Conservation (phyloP, 768 basidiomycete genomes). For the Leucocoprinus sp. region DNA sequence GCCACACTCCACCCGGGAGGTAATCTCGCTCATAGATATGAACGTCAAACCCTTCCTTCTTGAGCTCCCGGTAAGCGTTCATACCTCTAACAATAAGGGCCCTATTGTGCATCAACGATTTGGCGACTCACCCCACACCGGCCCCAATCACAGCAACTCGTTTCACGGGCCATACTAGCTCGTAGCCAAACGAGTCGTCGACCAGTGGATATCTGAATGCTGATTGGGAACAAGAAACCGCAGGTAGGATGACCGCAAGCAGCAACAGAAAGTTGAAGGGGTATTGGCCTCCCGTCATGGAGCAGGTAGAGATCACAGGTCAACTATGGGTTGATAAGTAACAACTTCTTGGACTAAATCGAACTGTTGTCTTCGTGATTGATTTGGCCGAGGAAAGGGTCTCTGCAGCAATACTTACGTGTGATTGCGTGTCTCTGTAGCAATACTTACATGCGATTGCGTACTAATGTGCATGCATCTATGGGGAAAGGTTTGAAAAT, state of each 20-base stretch:
- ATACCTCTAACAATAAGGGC: slow-evolving; percentile 21
- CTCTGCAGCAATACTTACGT: too few relatives aligned
- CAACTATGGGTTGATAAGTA: too few relatives aligned
- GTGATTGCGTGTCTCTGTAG: too few relatives aligned
- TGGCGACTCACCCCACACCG: neutral
- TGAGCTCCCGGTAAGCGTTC: slow-evolving; percentile 27
- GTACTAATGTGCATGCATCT: too few relatives aligned
- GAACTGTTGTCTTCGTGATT: too few relatives aligned
- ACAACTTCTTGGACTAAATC: too few relatives aligned
- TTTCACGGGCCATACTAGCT: neutral
- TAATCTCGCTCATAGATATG: slow-evolving; percentile 31
- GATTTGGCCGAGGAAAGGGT: too few relatives aligned
- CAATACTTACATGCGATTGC: too few relatives aligned
- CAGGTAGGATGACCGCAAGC: neutral
- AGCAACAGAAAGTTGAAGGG: neutral
- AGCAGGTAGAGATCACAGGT: too few relatives aligned
- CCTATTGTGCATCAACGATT: neutral
- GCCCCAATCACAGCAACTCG: neutral
- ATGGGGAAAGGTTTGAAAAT: too few relatives aligned
- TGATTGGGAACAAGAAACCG: neutral
- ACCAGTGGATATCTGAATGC: neutral
- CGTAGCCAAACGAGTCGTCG: neutral
- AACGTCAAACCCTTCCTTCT: slow-evolving; percentile 26
- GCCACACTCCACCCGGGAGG: slow-evolving; percentile 34
- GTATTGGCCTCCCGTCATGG: too few relatives aligned